Evolutionary conservation across 2,329 filamentous ascomycete genomes (phyloP), one percentile per base, ranked within the genome.

Genomic region (Chaetomiaceae sp.): DNA sequence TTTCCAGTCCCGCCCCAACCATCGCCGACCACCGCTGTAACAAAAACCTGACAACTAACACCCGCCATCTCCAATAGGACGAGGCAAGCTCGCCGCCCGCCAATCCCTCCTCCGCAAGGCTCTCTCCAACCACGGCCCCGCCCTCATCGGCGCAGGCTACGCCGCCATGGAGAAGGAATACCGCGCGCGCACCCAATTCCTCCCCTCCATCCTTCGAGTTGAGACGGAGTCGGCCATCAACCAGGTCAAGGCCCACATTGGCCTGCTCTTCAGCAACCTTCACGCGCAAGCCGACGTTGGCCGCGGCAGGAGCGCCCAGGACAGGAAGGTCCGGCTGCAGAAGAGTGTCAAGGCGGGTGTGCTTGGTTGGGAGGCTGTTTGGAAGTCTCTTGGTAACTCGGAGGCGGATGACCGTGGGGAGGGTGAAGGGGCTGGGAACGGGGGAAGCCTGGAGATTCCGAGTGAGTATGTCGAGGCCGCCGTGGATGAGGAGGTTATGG

Each of bases 221-320:
- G 19, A 31, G 7, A n/a, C 34, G 15, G 17, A 15, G 1, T 8
- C 15, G 2, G 46, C 39, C 12, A 23, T 53, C 14, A 14, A 8
- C 6, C 15, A 29, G 15, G 46, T 43, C 36, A 40, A 36, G 36
- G 37, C n/a, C 3, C 39, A 56, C 3, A 46, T 56, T n/a, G 36
- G 40, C 14, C 20, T 56, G 12, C 31, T 53, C 11, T 50, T 56
- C 25, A 43, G 47, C 20, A 53, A 53, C 33, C 22, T 53, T 25
- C 38, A 56, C 27, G 34, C 43, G 17, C 27, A 20, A 12, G 31
- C 23, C 19, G 19, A 17, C 6, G 23, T 22, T 14, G 19, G 15
- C 2, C 19, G 20, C 6, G 49, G 47, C 34, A 23, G 37, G 6
- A 42, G 45, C 7, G 45, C 40, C 15, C n/a, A 49, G 25, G 31